Conservation (phyloP, 2,329 filamentous ascomycete genomes). For the Colletotrichum sp. region DNA sequence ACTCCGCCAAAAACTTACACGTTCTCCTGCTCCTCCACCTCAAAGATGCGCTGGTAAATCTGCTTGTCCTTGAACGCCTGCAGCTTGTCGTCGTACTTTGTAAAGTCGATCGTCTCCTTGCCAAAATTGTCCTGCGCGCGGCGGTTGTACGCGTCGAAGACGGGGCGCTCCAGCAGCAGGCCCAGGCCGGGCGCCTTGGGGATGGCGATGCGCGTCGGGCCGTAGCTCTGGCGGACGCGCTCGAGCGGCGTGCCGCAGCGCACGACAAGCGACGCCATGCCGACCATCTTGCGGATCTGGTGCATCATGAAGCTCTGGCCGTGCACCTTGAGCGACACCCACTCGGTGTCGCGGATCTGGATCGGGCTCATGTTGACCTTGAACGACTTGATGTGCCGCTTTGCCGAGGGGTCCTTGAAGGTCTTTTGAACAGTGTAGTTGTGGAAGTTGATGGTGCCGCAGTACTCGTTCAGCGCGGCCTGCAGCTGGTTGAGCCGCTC, state of each 20-base stretch:
- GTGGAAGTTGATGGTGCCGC: conserved; percentile 91
- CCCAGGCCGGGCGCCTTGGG: conserved; percentile 93
- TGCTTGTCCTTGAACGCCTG: conserved; percentile 88
- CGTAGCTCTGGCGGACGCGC: conserved; percentile 78
- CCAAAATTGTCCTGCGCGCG: conserved; percentile 68
- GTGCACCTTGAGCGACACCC: conserved; percentile 94
- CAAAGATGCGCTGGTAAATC: conserved; percentile 92
- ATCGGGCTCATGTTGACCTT: conserved; percentile 76
- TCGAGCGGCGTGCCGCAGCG: conserved; percentile 79
- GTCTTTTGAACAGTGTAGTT: conserved; percentile 96
- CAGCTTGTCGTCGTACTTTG: conserved; percentile 77
- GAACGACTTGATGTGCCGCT: conserved; percentile 93
- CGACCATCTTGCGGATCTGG: conserved; percentile 99
- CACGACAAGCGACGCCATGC: conserved; percentile 84
- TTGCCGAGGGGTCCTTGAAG: conserved; percentile 80
- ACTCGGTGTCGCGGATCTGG: conserved; percentile 89
- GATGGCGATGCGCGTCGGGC: conserved; percentile 76
- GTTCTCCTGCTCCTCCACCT: conserved; percentile 86
- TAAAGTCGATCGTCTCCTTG: conserved; percentile 77
- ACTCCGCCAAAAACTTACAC: conserved; percentile 63
- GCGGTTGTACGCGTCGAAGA: conserved; percentile 89
- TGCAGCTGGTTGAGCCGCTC: conserved; percentile 78
- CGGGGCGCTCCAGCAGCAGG: conserved; percentile 84
- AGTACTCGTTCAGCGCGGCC: conserved; percentile 73
- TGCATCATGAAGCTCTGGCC: conserved; percentile 99